phyloP scores from a whole-genome alignment of 495 filamentous ascomycete genomes.

The Penicillium parvum region DNA sequence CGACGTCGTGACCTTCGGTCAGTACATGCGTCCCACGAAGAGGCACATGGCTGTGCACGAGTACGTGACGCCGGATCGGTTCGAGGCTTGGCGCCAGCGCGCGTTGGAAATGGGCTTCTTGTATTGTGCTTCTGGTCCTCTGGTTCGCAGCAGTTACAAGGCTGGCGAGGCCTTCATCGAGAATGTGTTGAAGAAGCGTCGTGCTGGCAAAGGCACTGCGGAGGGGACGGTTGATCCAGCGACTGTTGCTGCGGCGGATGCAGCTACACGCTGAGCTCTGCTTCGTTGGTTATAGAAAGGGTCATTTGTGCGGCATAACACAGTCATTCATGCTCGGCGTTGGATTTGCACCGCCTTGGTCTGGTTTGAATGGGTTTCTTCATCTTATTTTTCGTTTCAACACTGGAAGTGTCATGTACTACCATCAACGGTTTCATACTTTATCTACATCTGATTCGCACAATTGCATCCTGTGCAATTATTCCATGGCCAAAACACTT shows the following conservation, averaged over 20 bases:
- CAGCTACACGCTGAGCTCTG: constrained; percentile 26
- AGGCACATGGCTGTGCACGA: constrained; percentile 93
- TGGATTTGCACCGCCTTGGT: constrained; percentile 20
- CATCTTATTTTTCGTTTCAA: constrained; percentile 11
- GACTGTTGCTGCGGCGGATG: constrained; percentile 20
- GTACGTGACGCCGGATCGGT: constrained; percentile 84
- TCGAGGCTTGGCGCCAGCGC: constrained; percentile 85
- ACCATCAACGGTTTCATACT: constrained; percentile 14
- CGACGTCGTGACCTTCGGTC: constrained; percentile 95
- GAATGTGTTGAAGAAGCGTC: constrained; percentile 90
- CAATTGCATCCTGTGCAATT: not conserved
- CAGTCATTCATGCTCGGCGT: constrained; percentile 11
- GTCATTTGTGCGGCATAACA: too few relatives aligned
- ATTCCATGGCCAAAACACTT: not conserved
- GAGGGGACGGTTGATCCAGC: constrained; percentile 17
- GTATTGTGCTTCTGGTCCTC: constrained; percentile 88
- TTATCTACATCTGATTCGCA: constrained; percentile 7
- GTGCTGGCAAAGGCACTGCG: constrained; percentile 31
- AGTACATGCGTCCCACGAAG: constrained; percentile 99
- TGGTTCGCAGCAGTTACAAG: constrained; percentile 94
- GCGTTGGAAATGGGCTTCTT: constrained; percentile 95
- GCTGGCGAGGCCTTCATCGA: constrained; percentile 98
- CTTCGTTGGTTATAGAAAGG: constrained; percentile 7
- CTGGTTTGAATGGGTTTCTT: constrained; percentile 12
- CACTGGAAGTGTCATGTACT: constrained; percentile 15